phyloP scores from a whole-genome alignment of 129 eudicot genomes.

The Lactuca sativa region DNA sequence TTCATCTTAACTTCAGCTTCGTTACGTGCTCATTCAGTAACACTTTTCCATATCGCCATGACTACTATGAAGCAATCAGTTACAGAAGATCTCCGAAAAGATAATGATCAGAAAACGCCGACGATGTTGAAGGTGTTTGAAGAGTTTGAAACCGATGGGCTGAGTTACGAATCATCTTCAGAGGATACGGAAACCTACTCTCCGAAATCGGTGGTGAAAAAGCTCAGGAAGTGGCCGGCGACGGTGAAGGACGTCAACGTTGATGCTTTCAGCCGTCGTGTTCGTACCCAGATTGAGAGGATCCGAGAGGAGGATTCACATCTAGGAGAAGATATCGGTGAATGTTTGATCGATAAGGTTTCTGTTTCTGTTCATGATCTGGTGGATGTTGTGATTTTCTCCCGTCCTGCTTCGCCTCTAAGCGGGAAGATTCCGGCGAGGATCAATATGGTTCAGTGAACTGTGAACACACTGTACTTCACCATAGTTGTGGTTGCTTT shows the following conservation, averaged over 20 bases:
- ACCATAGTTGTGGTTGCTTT: too few species aligned
- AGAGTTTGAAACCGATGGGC: conserved; percentile 29
- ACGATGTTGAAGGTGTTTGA: conserved; percentile 22
- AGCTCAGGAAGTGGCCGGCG: conserved; percentile 20
- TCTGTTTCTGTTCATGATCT: conserved; percentile 9
- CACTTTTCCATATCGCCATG: neutral
- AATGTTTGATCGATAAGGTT: conserved; percentile 27
- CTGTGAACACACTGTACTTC: conserved; percentile 1
- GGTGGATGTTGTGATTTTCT: conserved; percentile 26
- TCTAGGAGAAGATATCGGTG: conserved; percentile 45
- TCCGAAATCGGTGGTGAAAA: conserved; percentile 41
- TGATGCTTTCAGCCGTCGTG: conserved; percentile 18
- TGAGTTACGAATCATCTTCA: conserved; percentile 45
- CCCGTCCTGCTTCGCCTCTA: conserved; percentile 60
- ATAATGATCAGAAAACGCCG: conserved; percentile 1
- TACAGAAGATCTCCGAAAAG: neutral
- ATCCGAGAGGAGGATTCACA: conserved; percentile 64
- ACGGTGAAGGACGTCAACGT: conserved; percentile 3
- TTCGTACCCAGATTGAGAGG: conserved; percentile 55
- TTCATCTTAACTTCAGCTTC: neutral
- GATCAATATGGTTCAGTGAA: conserved; percentile 15
- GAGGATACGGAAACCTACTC: conserved; percentile 47
- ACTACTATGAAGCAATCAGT: conserved; percentile 27
- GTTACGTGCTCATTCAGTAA: neutral
- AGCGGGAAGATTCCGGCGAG: conserved; percentile 27